phyloP scores from a whole-genome alignment of 306 rosid species.

The Herpetospermum pedunculosum region DNA sequence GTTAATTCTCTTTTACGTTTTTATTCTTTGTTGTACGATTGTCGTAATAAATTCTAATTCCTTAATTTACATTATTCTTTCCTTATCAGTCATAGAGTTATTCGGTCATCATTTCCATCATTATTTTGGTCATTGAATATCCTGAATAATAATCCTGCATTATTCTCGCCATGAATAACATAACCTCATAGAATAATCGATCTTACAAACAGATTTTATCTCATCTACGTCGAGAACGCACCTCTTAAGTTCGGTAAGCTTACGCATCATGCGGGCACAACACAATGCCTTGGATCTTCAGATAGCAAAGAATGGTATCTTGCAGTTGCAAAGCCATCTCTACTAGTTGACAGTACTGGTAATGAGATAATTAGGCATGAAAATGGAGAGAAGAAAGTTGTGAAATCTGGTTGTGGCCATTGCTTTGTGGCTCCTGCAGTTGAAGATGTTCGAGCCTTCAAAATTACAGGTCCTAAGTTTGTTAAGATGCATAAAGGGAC shows the following conservation, averaged over 20 bases:
- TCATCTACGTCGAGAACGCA: background rate
- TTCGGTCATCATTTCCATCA: too few relatives aligned
- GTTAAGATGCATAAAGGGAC: background rate
- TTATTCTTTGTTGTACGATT: too few relatives aligned
- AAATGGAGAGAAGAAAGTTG: background rate
- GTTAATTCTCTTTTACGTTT: too few relatives aligned
- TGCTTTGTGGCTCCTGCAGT: background rate
- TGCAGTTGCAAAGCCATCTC: background rate
- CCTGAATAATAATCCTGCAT: too few relatives aligned
- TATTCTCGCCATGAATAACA: too few relatives aligned
- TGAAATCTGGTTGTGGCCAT: background rate
- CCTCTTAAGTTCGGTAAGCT: background rate
- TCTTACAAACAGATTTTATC: background rate
- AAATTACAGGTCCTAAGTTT: background rate
- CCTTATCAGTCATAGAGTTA: too few relatives aligned
- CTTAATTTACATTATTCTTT: too few relatives aligned
- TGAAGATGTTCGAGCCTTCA: background rate
- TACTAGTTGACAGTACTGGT: background rate
- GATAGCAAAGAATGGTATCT: background rate
- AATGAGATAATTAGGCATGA: background rate
- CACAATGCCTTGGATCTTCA: background rate
- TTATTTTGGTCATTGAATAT: too few relatives aligned
- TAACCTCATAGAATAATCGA: too few relatives aligned
- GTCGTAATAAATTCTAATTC: too few relatives aligned
- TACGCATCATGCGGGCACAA: background rate